phyloP scores from a whole-genome alignment of 2,329 filamentous ascomycete species.

The Fusarium fujikuroi region DNA sequence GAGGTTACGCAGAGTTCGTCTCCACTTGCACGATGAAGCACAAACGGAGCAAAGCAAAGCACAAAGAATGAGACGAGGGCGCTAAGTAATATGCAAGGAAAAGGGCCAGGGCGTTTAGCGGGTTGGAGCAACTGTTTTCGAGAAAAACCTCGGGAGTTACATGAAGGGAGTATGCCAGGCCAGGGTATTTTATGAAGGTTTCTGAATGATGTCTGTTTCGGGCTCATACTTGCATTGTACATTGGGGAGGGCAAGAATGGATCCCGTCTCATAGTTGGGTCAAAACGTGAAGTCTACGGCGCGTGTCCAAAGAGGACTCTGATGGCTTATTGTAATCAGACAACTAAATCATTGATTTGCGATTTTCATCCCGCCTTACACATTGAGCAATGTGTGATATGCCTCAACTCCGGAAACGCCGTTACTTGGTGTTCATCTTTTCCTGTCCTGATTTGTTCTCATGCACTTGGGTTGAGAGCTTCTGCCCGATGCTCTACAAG shows the following conservation, averaged over 20 bases:
- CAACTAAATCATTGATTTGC: constrained; percentile 26
- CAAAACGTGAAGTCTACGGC: neutral
- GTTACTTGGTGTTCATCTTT: neutral
- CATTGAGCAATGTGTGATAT: constrained; percentile 12
- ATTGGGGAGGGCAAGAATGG: neutral
- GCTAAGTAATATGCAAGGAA: neutral
- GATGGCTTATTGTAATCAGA: constrained; percentile 35
- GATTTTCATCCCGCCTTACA: constrained; percentile 7
- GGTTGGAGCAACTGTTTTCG: constrained; percentile 9
- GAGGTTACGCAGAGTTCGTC: constrained; percentile 68
- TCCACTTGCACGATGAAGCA: constrained; percentile 58
- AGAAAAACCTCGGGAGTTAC: constrained; percentile 30
- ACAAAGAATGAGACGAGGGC: neutral
- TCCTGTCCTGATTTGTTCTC: neutral
- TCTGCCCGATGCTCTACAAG: constrained; percentile 77
- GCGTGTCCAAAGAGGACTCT: constrained; percentile 9
- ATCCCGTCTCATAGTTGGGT: neutral
- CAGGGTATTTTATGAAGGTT: constrained; percentile 21
- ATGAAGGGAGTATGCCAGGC: constrained; percentile 8
- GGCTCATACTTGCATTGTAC: constrained; percentile 14
- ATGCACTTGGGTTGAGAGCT: constrained; percentile 40
- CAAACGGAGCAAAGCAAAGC: neutral
- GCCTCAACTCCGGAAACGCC: constrained; percentile 34
- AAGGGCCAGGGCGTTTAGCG: constrained; percentile 20
- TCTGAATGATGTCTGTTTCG: constrained; percentile 38